Percentiles rank a stretch among this genome's conserved stretches.
phyloP scores from a whole-genome alignment of 139 green algal species.

The Closterium sp. region DNA sequence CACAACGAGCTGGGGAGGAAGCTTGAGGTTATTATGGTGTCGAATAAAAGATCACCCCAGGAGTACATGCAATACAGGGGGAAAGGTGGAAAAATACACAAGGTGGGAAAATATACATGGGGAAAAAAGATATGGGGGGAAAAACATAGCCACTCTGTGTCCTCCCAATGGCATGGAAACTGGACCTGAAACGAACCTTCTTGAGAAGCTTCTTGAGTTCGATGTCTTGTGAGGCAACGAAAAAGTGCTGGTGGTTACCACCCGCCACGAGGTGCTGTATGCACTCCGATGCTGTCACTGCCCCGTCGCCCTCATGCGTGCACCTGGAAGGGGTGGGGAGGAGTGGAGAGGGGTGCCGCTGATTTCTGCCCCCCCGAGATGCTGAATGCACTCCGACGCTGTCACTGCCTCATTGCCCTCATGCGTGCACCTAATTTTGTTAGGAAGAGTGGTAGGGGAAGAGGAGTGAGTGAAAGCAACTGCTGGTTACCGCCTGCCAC shows the following conservation, averaged over 20 bases:
- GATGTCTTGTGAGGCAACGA: slow-evolving; percentile 48
- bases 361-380: slow-evolving; percentile 16
- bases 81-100: too few relatives aligned
- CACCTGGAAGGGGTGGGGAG: neutral
- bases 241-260: slow-evolving; percentile 52
- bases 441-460: too few relatives aligned
- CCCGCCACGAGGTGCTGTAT: slow-evolving; percentile 22
- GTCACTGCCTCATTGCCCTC: slow-evolving; percentile 16
- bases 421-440: too few relatives aligned
- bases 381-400: slow-evolving; percentile 33
- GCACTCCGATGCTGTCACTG: slow-evolving; percentile 44
- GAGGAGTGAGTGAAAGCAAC: too few relatives aligned
- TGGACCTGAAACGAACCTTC: slow-evolving; percentile 6
- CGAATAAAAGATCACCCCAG: too few relatives aligned
- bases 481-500: too few relatives aligned
- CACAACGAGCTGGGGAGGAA: too few relatives aligned
- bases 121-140: too few relatives aligned
- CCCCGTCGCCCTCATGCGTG: slow-evolving; percentile 39
- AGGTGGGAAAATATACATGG: too few relatives aligned
- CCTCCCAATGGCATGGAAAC: neutral
- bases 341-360: neutral
- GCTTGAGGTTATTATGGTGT: too few relatives aligned
- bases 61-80: too few relatives aligned
- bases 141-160: too few relatives aligned
- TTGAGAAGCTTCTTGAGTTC: slow-evolving; percentile 26